These are phyloP conservation scores for Phytophthora nicotianae DNA, from an alignment of 352 stramenopile species.

Conservation along the genomic window DNA sequence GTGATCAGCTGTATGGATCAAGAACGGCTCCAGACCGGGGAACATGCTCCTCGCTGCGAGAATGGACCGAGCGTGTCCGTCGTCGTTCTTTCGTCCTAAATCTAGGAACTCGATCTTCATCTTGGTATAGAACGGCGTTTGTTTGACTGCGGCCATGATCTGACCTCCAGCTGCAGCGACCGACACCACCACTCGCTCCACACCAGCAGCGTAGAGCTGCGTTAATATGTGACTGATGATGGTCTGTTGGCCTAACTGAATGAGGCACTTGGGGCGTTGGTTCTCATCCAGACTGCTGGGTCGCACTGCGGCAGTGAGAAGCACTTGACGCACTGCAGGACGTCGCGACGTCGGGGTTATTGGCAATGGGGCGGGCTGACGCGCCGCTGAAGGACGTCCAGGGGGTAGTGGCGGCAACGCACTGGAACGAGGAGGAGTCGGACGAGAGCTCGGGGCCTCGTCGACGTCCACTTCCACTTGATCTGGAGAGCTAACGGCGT, in stretches of 20 bases:
- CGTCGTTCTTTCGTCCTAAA: conserved; percentile 65
- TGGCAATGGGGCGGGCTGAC: conserved; percentile 12
- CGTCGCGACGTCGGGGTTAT: conserved; percentile 30
- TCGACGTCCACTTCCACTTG: conserved; percentile 23
- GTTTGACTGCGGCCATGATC: conserved; percentile 70
- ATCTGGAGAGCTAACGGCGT: conserved; percentile 17
- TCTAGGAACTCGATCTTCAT: conserved; percentile 88
- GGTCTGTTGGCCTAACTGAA: conserved; percentile 70
- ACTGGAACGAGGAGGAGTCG: conserved; percentile 12
- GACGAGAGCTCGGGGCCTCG: neutral
- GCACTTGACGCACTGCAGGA: conserved; percentile 50
- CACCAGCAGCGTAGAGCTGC: conserved; percentile 73
- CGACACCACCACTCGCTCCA: conserved; percentile 82
- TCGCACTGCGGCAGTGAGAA: conserved; percentile 68
- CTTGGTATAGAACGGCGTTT: conserved; percentile 71
- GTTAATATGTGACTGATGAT: conserved; percentile 84
- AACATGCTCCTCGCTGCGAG: conserved; percentile 75
- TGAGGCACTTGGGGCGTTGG: conserved; percentile 72
- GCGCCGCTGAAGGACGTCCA: conserved; percentile 22
- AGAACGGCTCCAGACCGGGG: conserved; percentile 56
- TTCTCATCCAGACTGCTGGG: conserved; percentile 59
- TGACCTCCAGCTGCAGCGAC: conserved; percentile 60
- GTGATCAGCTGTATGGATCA: conserved; percentile 87
- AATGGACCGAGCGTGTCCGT: conserved; percentile 74
- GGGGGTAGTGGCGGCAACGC: conserved; percentile 25